Base-by-base conservation (phyloP, 83 land plant genomes). In the Diphasiastrum complanatum region DNA sequence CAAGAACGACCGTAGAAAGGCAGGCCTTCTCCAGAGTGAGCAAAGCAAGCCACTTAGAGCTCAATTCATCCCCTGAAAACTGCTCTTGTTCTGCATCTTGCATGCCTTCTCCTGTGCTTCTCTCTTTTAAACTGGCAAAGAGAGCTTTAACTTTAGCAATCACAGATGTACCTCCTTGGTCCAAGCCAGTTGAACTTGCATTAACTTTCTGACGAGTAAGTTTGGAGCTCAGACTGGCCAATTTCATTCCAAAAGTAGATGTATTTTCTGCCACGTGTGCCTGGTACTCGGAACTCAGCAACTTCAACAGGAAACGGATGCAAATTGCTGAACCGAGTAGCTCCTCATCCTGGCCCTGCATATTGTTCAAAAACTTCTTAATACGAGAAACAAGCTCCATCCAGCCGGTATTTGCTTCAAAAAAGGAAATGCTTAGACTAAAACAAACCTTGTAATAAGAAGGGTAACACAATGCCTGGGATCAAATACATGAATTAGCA, bases 1-100 rank as follows among this genome's bases (percentile, higher is more conserved):
- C 99, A 70, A 95, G 78, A 35, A 95, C 83, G 36, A 95, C 83
- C 14, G 80, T 80, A 27, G 99, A 84, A 18, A 89, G 69, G 53
- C 97, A 89, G 32, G 93, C 97, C 66, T 80, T 95, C 72, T 95
- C 99, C 68, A 95, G 70, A 6, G 89, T 89, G 57, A 89, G 60
- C 57, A 95, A 79, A 55, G 84, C 86, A 20, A 95, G 72, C 96
- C 89, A 95, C 68, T 86, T 84, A 0, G 99, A 66, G 51, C 60
- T 81, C 51, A 86, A 47, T 69, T 83, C 83, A 24, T 86, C 84
- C 54, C 75, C 64, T 1, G 53, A 29, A 47, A 72, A 47, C 22
- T 25, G 54, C 45, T 74, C 52, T 30, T 68, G 12, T 8, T 58
- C 51, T 35, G 40, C 81, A 47, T 75, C 70, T 60, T 64, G 64